Base-by-base conservation (phyloP, 345 rosid genomes). In the Hirschfeldia incana region DNA sequence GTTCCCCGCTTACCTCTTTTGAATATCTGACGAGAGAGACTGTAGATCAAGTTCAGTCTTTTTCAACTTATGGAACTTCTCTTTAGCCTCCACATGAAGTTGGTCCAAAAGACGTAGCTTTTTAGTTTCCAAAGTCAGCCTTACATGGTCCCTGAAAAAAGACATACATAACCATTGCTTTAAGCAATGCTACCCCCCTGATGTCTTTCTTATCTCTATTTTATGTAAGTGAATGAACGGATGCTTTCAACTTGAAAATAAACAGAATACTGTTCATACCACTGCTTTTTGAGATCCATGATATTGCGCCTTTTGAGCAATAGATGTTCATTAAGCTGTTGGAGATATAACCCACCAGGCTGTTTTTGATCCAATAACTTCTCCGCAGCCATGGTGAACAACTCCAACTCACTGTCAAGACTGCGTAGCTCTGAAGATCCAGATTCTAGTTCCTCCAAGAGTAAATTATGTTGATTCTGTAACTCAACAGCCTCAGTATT, bases 41-140 rank as follows among this genome's bases (percentile, higher is more conserved):
- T 81, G 85, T 64, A 70, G 72, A 72, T 91, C 94, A 65, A 77
- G 71, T 68, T 91, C 85, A 76, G 76, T 80, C 78, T 87, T 88
- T 81, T 85, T 86, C 80, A 92, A 72, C 75, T 87, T 87, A 42
- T 78, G 85, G 53, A 88, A 79, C 84, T 86, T 91, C 73, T 79
- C 89, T 76, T 51, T 81, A 76, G 88, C 86, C 61, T 81, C 82
- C 63, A 84, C 84, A 75, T 82, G 85, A 15, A 92, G 78, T 66
- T 85, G 84, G 74, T 91, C 92, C 77, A 85, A 84, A 36, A 90
- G 87, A 67, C 75, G 74, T 88, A 83, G 82, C 81, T 68, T 91
- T 81, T 86, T 86, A 77, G 84, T 84, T 84, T 91, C 88, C 78
- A 89, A 69, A 80, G 88, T 76, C 49, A 59, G 80, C 68, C 84